These are phyloP conservation scores for Kitagawia praeruptora DNA, from an alignment of 129 eudicot genomes.

Conservation along the genomic window DNA sequence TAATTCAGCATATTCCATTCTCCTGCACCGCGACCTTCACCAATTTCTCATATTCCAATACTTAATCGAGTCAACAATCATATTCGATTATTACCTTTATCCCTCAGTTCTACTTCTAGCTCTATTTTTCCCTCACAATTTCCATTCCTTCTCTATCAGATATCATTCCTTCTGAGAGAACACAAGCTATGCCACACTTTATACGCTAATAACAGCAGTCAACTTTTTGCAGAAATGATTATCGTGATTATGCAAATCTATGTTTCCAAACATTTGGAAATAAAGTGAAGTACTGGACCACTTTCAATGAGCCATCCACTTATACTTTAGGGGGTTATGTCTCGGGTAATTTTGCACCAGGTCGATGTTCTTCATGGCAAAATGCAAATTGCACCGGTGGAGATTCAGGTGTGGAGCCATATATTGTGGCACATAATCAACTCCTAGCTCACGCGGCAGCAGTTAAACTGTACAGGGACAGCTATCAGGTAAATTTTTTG, in stretches of 20 bases:
- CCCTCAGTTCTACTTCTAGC: not conserved
- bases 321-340: slow-evolving; percentile 33
- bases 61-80: not conserved
- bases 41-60: not conserved
- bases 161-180: not conserved
- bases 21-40: not conserved
- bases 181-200: not conserved
- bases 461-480: slow-evolving; percentile 38
- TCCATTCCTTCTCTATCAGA: not conserved
- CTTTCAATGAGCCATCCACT: slow-evolving; percentile 56
- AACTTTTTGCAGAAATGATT: slow-evolving; percentile 37
- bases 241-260: slow-evolving; percentile 51
- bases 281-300: slow-evolving; percentile 62
- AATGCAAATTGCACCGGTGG: slow-evolving; percentile 34
- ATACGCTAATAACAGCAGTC: not conserved
- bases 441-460: slow-evolving; percentile 66
- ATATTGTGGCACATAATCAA: slow-evolving; percentile 44
- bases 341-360: slow-evolving; percentile 45
- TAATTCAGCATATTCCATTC: too few species aligned
- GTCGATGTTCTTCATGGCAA: slow-evolving; percentile 44
- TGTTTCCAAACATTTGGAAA: slow-evolving; percentile 57
- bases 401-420: slow-evolving; percentile 63
- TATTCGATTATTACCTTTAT: not conserved
- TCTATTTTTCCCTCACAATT: not conserved
- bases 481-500: slow-evolving; percentile 29